Base-by-base conservation (phyloP, 768 basidiomycete genomes). In the Boletus pseudopeckii region DNA sequence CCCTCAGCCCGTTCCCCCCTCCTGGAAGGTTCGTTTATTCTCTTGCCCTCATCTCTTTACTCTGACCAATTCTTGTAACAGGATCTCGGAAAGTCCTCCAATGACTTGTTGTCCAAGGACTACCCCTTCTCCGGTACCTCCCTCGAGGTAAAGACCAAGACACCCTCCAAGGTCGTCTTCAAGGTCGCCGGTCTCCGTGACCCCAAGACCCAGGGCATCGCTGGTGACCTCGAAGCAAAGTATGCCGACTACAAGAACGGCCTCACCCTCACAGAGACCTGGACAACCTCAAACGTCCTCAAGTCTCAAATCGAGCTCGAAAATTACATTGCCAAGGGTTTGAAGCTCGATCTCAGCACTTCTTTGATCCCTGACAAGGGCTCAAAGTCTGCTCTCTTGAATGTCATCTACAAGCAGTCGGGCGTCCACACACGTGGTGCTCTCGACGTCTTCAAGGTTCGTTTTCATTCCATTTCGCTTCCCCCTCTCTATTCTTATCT, bases 61-160 rank as follows among this genome's bases (percentile, higher is more conserved):
- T 28, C 40, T 57, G 52, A 56, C 62, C 17, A 1, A n/a, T 3
- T 15, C 36, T 60, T 28, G n/a, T n/a, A n/a, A n/a, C 62, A 93
- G 91, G 91, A 93, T 74, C 86, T 93, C 64, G 96, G 96, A 75
- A 98, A 98, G 84, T 94, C 93, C 62, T 92, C 93, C 74, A 91
- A 86, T 67, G 96, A 98, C 83, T 77, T 98, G 59, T 80, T 99
- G 64, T 79, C 80, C 71, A 93, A 88, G 80, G 97, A 99, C 80
- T 98, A 85, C 80, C 86, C 83, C 64, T 87, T 92, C 83, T 71
- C 77, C 49, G 83, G 83, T 32, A 80, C 78, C 53, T 72, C 78
- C 52, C 81, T 93, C 52, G 91, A 93, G 74, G 85, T 92, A 67
- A 94, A 93, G 79, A 94, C 91, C 53, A 82, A 86, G 69, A 89